These are phyloP conservation scores for Cordyceps fumosorosea DNA, from an alignment of 2,329 filamentous ascomycete genomes.

Conservation along the genomic window DNA sequence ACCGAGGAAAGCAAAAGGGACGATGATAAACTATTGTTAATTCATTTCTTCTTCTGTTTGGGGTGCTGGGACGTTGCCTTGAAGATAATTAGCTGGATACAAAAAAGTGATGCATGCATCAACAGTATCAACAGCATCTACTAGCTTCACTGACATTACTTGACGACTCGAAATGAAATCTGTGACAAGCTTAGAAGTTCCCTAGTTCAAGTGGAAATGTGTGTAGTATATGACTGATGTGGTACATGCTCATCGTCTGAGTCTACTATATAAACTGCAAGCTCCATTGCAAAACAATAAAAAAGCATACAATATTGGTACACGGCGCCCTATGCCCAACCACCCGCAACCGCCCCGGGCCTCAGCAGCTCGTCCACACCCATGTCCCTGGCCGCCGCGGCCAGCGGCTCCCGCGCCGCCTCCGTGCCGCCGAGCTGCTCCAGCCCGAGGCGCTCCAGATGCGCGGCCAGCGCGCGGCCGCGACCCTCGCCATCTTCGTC, in stretches of 20 bases:
- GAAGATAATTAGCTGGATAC: neutral
- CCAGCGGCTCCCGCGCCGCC: slow-evolving; percentile 22
- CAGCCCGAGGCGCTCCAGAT: slow-evolving; percentile 34
- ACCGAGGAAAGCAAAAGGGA: neutral
- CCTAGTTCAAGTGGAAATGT: neutral
- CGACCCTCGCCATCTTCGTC: slow-evolving; percentile 29
- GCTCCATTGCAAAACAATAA: neutral
- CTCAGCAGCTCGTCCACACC: slow-evolving; percentile 32
- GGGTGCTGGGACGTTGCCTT: neutral
- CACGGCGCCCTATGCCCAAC: neutral
- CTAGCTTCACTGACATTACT: too few species aligned
- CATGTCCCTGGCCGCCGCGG: slow-evolving; percentile 35
- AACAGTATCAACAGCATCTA: neutral
- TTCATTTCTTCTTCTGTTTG: neutral
- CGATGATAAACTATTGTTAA: neutral
- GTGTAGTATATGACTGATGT: neutral
- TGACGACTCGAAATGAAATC: too few species aligned
- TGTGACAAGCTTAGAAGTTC: neutral
- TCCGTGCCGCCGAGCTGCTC: slow-evolving; percentile 21
- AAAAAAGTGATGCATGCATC: neutral
- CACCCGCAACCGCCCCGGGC: slow-evolving; percentile 10
- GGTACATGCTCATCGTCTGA: neutral
- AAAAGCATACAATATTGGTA: neutral
- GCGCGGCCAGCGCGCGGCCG: slow-evolving; percentile 32
- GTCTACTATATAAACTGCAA: neutral